A percentile compares a stretch with the other conserved stretches of the same genome.
Conservation (phyloP, 441 rosid genomes). For the Populus hybrid region DNA sequence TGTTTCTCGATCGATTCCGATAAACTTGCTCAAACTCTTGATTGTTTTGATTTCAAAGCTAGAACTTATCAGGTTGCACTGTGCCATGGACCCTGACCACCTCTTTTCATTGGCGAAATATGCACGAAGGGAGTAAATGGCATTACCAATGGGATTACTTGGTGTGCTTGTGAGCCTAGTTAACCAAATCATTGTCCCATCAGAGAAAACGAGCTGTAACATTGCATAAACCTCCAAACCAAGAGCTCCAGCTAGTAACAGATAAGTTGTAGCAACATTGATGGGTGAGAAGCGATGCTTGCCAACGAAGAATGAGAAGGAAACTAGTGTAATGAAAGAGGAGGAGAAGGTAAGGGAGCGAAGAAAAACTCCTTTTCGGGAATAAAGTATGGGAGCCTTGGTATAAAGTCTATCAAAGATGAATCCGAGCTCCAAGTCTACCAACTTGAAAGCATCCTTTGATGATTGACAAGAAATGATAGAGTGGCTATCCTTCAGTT, state of each 20-base stretch:
- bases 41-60: background rate
- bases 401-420: conserved; percentile 24
- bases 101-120: background rate
- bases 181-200: conserved; percentile 5
- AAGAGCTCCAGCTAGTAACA: conserved; percentile 21
- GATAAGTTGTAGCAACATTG: conserved; percentile 13
- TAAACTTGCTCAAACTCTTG: background rate
- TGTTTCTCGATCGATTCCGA: background rate
- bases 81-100: conserved; percentile 10
- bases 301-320: background rate
- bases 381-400: conserved; percentile 6
- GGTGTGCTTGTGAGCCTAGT: background rate
- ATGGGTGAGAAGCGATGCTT: background rate
- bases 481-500: background rate
- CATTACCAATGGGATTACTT: background rate
- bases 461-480: background rate
- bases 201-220: conserved; percentile 7
- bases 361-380: background rate
- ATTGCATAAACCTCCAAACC: conserved; percentile 15
- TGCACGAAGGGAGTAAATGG: background rate
- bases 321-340: conserved; percentile 2
- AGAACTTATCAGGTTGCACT: conserved; percentile 9
- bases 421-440: conserved; percentile 27
- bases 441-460: conserved; percentile 15
- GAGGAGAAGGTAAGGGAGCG: conserved; percentile 7